Base-by-base conservation (phyloP, 2,329 filamentous ascomycete species). In the Waltergamsia citrina region DNA sequence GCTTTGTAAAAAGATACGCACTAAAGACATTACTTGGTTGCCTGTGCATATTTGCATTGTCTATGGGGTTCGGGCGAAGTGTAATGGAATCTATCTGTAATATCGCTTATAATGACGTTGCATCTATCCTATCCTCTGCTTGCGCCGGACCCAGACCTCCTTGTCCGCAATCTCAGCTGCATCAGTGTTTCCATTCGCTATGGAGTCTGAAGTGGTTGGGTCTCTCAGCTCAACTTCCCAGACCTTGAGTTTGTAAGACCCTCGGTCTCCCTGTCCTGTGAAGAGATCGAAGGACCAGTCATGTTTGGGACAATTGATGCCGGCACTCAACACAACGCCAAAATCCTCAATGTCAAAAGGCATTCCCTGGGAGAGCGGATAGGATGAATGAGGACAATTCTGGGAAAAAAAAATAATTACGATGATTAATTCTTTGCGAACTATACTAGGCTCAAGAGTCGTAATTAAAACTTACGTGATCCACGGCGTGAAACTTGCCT, bases 291-390 rank as follows among this genome's bases (percentile, higher is more conserved):
- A 85, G 0, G 76, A 78, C 80, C 80, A 85, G 5, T 64, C 72
- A 40, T 84, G 79, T 41, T 81, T 81, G 0, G 78, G 76, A 49
- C 80, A 85, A 0, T 65, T 69, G 4, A 85, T 56, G 0, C 78
- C 80, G 0, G 74, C 66, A 35, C 74, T 79, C 6, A 81, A 51
- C 5, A 68, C 61, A 3, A 81, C 57, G 0, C 80, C 79, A 48
- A 83, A 85, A 39, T 85, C 80, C 43, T 85, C 80, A 44, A 85
- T 83, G 35, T 85, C 80, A 38, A 82, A 83, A 0, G 77, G 62
- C 0, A 56, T 68, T 0, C 74, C 78, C 28, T 71, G 65, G 0
- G 77, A 81, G 2, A 85, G 63, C 0, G 80, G 78, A 37, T 71
- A 84, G 0, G 77, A 70, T 2, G 71, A 74, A 43, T 85, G 80